These are phyloP conservation scores for Cladosporium oxysporum DNA, from an alignment of 2,329 filamentous ascomycete genomes.

Conservation along the genomic window DNA sequence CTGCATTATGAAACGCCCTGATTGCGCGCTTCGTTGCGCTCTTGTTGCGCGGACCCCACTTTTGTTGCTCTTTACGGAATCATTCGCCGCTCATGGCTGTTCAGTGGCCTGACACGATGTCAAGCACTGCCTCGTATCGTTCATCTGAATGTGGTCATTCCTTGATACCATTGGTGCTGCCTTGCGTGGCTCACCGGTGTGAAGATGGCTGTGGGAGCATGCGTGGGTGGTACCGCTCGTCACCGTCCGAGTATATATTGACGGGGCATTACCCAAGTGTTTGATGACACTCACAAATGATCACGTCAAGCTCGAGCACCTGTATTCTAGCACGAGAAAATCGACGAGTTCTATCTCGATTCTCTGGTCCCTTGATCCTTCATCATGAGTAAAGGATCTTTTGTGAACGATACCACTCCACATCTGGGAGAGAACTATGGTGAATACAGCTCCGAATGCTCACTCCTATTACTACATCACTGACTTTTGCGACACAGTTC, in stretches of 20 bases:
- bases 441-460: neutral
- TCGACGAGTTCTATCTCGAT: neutral
- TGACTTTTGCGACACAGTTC: neutral
- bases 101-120: slow-evolving; percentile 5
- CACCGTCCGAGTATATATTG: neutral
- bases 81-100: slow-evolving; percentile 9
- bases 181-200: neutral
- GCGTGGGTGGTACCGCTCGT: too few species aligned
- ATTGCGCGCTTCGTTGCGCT: slow-evolving; percentile 2
- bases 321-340: too few species aligned
- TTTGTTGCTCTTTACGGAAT: neutral
- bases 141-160: neutral
- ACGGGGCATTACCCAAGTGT: neutral
- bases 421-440: neutral
- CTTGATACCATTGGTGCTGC: neutral
- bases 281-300: neutral
- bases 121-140: neutral
- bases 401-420: neutral
- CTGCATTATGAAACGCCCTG: neutral
- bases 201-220: neutral
- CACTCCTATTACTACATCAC: neutral
- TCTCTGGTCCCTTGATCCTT: neutral
- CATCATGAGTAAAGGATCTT: neutral
- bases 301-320: neutral
- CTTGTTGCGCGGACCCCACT: slow-evolving; percentile 5